phyloP scores from a whole-genome alignment of 352 stramenopile genomes.

The Halophytophthora polymorphica region DNA sequence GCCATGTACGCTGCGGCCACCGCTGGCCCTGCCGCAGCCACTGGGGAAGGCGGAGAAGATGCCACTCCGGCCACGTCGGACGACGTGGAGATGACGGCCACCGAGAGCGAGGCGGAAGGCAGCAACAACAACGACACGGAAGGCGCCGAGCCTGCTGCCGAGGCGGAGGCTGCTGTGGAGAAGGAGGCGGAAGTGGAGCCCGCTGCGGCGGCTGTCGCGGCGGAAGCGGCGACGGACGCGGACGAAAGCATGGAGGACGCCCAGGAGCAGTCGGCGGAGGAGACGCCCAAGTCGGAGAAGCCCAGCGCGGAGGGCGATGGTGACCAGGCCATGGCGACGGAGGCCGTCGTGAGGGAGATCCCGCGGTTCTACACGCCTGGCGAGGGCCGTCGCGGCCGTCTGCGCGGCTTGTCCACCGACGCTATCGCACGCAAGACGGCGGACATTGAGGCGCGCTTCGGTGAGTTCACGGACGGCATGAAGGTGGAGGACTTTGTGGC shows the following conservation, averaged over 20 bases:
- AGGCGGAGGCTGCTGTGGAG: constrained; percentile 3
- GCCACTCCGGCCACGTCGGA: constrained; percentile 15
- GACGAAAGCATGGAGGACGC: constrained; percentile 29
- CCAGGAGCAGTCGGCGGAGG: constrained; percentile 12
- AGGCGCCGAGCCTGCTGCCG: background rate
- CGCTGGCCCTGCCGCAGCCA: constrained; percentile 3
- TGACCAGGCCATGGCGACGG: constrained; percentile 32
- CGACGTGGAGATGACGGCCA: constrained; percentile 42
- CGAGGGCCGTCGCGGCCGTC: constrained; percentile 50
- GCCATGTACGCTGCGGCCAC: constrained; percentile 12
- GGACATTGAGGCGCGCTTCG: constrained; percentile 79
- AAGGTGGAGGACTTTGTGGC: constrained; percentile 89
- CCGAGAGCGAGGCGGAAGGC: constrained; percentile 20
- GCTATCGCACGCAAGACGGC: constrained; percentile 55
- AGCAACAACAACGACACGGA: constrained; percentile 12
- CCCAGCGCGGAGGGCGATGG: constrained; percentile 8
- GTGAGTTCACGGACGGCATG: constrained; percentile 78
- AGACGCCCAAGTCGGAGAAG: constrained; percentile 7
- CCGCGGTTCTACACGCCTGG: constrained; percentile 72
- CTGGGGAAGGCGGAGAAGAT: constrained; percentile 13
- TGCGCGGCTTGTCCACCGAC: constrained; percentile 62
- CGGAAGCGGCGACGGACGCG: constrained; percentile 4
- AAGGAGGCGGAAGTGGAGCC: constrained; percentile 15
- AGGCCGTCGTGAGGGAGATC: constrained; percentile 36
- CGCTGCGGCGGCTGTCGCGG: background rate